Evolutionary conservation across 176 grass and related monocot genomes (phyloP).

Genomic region (Avena eriantha): DNA sequence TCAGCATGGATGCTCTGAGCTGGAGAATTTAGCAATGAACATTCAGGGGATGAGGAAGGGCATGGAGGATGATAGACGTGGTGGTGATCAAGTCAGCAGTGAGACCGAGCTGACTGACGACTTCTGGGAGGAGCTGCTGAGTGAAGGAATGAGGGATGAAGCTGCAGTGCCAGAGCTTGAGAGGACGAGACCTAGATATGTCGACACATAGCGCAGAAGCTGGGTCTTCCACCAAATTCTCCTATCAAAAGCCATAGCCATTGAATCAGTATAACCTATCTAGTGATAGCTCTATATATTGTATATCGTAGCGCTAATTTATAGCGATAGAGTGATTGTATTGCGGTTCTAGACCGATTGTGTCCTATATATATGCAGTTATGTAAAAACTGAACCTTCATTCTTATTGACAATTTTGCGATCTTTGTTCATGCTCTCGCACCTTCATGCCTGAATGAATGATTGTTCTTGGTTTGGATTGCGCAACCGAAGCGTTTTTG

Average conservation of each 20-base stretch:
- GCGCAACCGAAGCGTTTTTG: neutral
- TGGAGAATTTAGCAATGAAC: constrained; percentile 59
- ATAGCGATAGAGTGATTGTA: constrained; percentile 10
- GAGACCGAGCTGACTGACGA: constrained; percentile 52
- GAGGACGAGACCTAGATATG: constrained; percentile 26
- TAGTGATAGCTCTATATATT: neutral
- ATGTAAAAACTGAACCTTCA: constrained; percentile 7
- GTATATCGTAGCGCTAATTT: neutral
- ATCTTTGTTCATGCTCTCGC: neutral
- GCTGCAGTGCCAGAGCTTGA: neutral
- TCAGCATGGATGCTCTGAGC: constrained; percentile 34
- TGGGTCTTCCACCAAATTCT: constrained; percentile 42
- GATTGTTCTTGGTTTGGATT: neutral
- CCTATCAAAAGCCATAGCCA: neutral
- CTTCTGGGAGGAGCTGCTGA: constrained; percentile 80
- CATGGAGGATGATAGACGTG: neutral
- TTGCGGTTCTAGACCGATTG: neutral
- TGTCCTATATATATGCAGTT: neutral
- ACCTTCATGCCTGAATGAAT: neutral
- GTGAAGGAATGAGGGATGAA: constrained; percentile 55
- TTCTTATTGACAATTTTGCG: constrained; percentile 19
- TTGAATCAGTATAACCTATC: neutral
- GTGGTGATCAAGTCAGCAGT: neutral
- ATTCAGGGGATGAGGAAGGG: constrained; percentile 46
- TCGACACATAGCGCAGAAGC: constrained; percentile 41